phyloP scores from a whole-genome alignment of 495 filamentous ascomycete species.

The Neurospora terricola region DNA sequence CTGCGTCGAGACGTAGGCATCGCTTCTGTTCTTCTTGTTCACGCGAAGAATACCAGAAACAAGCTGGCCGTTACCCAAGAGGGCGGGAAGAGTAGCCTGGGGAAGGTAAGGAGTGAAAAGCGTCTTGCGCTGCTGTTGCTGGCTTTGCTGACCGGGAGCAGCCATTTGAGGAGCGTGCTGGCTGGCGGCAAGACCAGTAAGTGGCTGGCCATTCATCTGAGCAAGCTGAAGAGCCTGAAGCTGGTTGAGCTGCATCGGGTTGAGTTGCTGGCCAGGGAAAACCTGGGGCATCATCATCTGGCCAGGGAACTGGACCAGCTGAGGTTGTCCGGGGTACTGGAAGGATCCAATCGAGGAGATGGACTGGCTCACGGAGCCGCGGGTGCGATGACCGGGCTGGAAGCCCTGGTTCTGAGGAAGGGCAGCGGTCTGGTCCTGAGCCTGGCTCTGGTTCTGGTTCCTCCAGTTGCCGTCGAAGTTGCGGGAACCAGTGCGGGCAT shows the following conservation, averaged over 20 bases:
- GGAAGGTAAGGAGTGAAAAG: conserved; percentile 97
- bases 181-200: conserved; percentile 57
- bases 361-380: conserved; percentile 78
- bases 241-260: conserved; percentile 79
- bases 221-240: conserved; percentile 86
- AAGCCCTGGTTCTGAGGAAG: conserved; percentile 62
- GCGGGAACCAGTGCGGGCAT: conserved; percentile 70
- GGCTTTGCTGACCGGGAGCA: conserved; percentile 64
- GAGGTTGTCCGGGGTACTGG: conserved; percentile 85
- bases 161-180: conserved; percentile 66
- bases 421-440: conserved; percentile 44
- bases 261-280: conserved; percentile 77
- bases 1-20: conserved; percentile 90
- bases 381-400: conserved; percentile 83
- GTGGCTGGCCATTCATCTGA: conserved; percentile 68
- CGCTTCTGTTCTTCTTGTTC: conserved; percentile 98
- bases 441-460: conserved; percentile 63
- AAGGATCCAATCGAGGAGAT: conserved; percentile 78
- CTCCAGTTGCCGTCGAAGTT: conserved; percentile 99
- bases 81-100: conserved; percentile 84
- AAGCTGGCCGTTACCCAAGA: conserved; percentile 84
- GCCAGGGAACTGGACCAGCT: conserved; percentile 76
- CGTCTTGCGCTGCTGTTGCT: conserved; percentile 94
- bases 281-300: conserved; percentile 69
- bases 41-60: conserved; percentile 94